Base-by-base conservation (phyloP, 1,139 yeast species). In the Kodamaea derodonti region DNA sequence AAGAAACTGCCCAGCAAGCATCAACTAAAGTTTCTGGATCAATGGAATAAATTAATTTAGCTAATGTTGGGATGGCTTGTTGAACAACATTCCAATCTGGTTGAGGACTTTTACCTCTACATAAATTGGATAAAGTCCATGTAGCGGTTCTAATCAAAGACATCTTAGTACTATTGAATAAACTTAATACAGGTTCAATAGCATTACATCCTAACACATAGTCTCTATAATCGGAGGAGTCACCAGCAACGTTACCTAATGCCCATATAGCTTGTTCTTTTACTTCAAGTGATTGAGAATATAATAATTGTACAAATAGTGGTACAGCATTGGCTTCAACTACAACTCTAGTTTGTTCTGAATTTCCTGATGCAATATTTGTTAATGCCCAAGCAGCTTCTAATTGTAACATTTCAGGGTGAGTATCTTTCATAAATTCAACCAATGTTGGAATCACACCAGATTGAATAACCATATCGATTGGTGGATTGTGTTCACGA, bases 201-300 rank as follows among this genome's bases (percentile, higher is more conserved):
- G 97, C 97, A 43, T 85, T 82, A 51, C 88, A 82, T 30, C 72
- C 66, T 49, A 92, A 72, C 28, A 92, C 98, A 49, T 74, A 81
- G 63, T 92, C 97, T 65, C 98, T 79, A 69, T 82, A 87, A 36
- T 72, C 72, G 13, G 96, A 75, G 14, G 95, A 85, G 60, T 92
- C 98, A 62, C 98, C 98, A 20, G 98, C 97, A 59, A 92, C 96
- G 60, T 92, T 94, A 62, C 98, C 98, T 50, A 92, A 71, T 25
- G 98, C 98, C 98, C 98, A 92, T 49, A 92, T 92, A 14, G 97
- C 97, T 67, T 92, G 98, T 59, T 92, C 98, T 62, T 87, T 86
- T 39, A 94, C 97, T 56, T 94, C 98, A 37, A 81, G 69, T 32
- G 95, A 86, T 42, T 78, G 80, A 5, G 95, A 84, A 49, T 77